Base-by-base conservation (phyloP, 2,329 filamentous ascomycete species). In the Elsinoe ampelina region DNA sequence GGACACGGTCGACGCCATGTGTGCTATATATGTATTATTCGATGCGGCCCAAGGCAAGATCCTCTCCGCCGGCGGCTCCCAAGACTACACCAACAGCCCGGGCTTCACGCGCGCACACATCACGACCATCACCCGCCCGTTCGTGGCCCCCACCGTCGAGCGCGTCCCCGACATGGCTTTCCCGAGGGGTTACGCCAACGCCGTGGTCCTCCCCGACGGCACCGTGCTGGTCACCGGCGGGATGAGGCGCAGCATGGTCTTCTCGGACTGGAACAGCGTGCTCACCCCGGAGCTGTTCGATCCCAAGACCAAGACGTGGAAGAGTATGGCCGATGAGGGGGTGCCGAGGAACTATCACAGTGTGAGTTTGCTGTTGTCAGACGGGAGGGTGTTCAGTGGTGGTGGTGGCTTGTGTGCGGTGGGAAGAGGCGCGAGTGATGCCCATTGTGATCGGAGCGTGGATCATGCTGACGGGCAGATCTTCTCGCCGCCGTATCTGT, bases 401-500 rank as follows among this genome's bases (percentile, higher is more conserved):
- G 79, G 79, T 11, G 77, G 79, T 6, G 79, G 79, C 1, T 70
- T 82, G 4, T 83, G 80, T 54, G 73, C 72, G 39, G 72, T 66
- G 59, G 59, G 55, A 1, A 12, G 32, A n/a, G 55, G 48, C 15
- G 20, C 36, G 11, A 54, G 42, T 3, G 56, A 57, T 41, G 48
- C 26, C 13, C n/a, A 36, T 13, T 75, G 72, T 58, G 65, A 65
- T 3, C 48, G 43, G 8, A 68, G 70, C 22, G 61, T 58, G 13
- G 77, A 82, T 57, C 80, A 83, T 60, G 73, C 71, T 38, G 77
- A 83, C 59, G 78, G 66, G 4, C 74, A 83, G 64, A 75, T 83
- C 54, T 83, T 76, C 64, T 72, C 71, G 3, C 81, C 80, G 0
- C 74, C 77, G 0, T 83, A 83, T 59, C 75, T 83, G 0, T 76